Base-by-base conservation (phyloP, 2,329 filamentous ascomycete species). In the Xylariaceae sp. region DNA sequence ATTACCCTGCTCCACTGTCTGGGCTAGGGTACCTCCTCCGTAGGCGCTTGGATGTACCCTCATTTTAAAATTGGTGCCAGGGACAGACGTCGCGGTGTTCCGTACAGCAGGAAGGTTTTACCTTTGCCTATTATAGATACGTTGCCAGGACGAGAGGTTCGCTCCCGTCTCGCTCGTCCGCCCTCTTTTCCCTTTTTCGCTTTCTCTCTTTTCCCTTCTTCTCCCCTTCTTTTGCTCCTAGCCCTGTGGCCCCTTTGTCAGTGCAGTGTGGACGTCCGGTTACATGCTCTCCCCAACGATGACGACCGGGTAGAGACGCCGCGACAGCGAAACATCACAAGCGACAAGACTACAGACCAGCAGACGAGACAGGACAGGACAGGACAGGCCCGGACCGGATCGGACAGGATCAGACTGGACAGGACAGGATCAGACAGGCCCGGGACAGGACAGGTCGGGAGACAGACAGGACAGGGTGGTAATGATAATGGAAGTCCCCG, bases 401-500 rank as follows among this genome's bases (percentile, higher is more conserved):
- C 23, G 23, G 23, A 60, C 62, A 63, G 62, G 65, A 65, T 62
- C 23, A 30, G 23, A 30, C 23, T 30, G 23, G 23, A 30, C 23
- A 30, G 23, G 45, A 30, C 23, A 30, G 23, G 23, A 30, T 5
- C 4, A 5, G 23, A 30, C 23, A 30, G 23, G 23, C 23, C 23
- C 23, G 23, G 23, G 23, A 30, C 5, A 4, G 23, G 23, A 60
- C 62, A 63, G 62, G 65, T 62, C 23, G 17, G 17, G 17, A 30
- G 23, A 30, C 23, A 5, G 23, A 30, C 23, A 30, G 23, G 45
- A 60, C 62, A 63, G 62, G 65, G 65, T 62, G 51, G 65, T 67
- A 65, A 68, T 68, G 59, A 65, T 59, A 67, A 70, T 68, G 66
- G 68, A 65, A 67, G 65, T 64, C 63, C 64, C 68, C 65, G 64